Conservation (phyloP, 345 rosid species). For the Brassica nigra region DNA sequence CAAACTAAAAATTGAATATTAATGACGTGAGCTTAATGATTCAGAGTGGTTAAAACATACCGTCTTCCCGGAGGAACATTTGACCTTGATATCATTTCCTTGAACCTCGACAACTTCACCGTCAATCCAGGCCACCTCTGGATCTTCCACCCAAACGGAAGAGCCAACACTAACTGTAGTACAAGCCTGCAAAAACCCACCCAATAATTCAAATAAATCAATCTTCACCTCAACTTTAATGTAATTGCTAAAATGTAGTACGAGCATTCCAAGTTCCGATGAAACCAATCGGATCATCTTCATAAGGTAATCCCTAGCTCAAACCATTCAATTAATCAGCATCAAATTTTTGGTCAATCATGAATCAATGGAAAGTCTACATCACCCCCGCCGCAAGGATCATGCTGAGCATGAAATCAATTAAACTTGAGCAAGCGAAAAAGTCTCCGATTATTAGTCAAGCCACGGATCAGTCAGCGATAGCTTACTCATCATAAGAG, state of each 20-base stretch:
- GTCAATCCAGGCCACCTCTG: constrained; percentile 84
- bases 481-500: constrained; percentile 9
- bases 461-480: constrained; percentile 9
- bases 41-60: constrained; percentile 45
- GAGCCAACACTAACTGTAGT: constrained; percentile 66
- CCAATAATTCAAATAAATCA: neutral
- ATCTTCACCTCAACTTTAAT: neutral
- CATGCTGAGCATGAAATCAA: neutral
- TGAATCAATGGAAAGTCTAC: constrained; percentile 26
- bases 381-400: no score
- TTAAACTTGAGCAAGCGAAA: neutral
- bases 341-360: constrained; percentile 28
- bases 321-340: neutral
- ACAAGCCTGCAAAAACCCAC: constrained; percentile 36
- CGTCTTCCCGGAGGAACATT: constrained; percentile 83
- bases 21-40: neutral
- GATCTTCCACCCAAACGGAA: constrained; percentile 90
- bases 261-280: neutral
- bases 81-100: constrained; percentile 72
- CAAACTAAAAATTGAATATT: neutral
- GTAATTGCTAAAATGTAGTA: neutral
- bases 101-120: constrained; percentile 77
- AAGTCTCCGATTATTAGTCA: neutral
- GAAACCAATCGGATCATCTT: neutral
- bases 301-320: neutral